Percentiles rank a stretch among this genome's conserved stretches.
Evolutionary conservation across 441 rosid genomes (phyloP).

Genomic region (Populus hybrid): DNA sequence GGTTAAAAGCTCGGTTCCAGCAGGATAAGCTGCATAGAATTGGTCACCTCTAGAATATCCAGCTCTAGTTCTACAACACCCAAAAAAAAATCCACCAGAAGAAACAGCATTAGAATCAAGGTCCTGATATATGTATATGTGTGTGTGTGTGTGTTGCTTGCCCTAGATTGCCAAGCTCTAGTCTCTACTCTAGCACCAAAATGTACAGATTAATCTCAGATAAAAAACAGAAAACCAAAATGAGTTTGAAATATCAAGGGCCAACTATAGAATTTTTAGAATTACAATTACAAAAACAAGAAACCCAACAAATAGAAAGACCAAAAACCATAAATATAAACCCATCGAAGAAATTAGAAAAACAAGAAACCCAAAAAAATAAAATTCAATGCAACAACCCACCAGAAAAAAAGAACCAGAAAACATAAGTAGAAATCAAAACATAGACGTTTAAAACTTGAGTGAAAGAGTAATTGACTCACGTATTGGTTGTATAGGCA

Average conservation of each 20-base stretch:
- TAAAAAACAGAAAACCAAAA: no score
- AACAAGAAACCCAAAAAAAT: constrained; percentile 2
- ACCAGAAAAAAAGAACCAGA: constrained; percentile 1
- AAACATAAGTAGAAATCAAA: neutral
- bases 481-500: constrained; percentile 88
- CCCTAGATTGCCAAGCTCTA: neutral
- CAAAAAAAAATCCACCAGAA: neutral
- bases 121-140: no score
- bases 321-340: neutral
- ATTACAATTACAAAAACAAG: neutral
- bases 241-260: neutral
- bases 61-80: constrained; percentile 75
- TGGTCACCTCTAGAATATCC: constrained; percentile 88
- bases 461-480: constrained; percentile 19
- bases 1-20: constrained; percentile 84
- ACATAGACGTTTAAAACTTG: neutral
- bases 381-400: constrained; percentile 2
- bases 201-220: no score
- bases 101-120: neutral
- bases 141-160: neutral
- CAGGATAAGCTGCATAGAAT: constrained; percentile 88
- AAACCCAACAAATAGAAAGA: neutral
- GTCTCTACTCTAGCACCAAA: neutral
- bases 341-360: constrained; percentile 1
- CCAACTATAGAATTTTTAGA: neutral